phyloP scores from a whole-genome alignment of 2,329 filamentous ascomycete genomes.

The Thielaviopsis populi region DNA sequence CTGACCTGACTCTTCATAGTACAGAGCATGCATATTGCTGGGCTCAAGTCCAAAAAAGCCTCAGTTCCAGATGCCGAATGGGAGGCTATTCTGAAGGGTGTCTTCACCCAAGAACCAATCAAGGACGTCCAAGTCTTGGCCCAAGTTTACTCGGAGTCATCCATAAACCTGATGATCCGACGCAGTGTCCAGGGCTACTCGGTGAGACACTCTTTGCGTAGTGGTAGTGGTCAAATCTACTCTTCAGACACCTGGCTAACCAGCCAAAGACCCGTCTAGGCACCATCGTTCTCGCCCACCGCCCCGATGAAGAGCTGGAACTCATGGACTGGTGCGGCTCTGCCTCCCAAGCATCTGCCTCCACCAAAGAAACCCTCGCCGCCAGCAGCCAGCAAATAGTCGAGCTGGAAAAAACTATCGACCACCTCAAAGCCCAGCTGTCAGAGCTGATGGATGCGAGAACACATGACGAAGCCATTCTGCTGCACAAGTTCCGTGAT shows the following conservation, averaged over 20 bases:
- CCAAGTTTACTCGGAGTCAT: slow-evolving; percentile 36
- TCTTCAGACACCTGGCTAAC: not conserved
- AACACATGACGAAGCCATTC: slow-evolving; percentile 46
- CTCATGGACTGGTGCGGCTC: slow-evolving; percentile 56
- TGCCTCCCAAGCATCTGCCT: slow-evolving; percentile 35
- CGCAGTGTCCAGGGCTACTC: slow-evolving; percentile 55
- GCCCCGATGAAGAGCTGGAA: slow-evolving; percentile 44
- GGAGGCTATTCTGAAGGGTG: slow-evolving; percentile 42
- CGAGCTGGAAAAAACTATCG: slow-evolving; percentile 40
- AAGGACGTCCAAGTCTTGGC: slow-evolving; percentile 46
- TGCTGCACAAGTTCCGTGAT: slow-evolving; percentile 54
- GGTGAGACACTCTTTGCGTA: slow-evolving; percentile 28
- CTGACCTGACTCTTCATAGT: slow-evolving; percentile 7
- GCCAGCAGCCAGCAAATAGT: slow-evolving; percentile 28
- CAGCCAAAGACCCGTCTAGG: slow-evolving; percentile 50
- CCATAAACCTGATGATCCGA: slow-evolving; percentile 46
- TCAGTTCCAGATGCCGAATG: slow-evolving; percentile 49
- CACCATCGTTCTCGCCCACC: slow-evolving; percentile 40
- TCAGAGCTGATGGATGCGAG: slow-evolving; percentile 53
- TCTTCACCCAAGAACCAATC: slow-evolving; percentile 38
- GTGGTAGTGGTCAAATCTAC: not conserved
- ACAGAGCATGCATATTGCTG: slow-evolving; percentile 35
- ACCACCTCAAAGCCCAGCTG: slow-evolving; percentile 45
- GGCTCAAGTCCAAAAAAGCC: slow-evolving; percentile 38
- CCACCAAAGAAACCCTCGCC: slow-evolving; percentile 30